Evolutionary conservation across 2,329 filamentous ascomycete species (phyloP).

Genomic region (Cladophialophora exuberans): DNA sequence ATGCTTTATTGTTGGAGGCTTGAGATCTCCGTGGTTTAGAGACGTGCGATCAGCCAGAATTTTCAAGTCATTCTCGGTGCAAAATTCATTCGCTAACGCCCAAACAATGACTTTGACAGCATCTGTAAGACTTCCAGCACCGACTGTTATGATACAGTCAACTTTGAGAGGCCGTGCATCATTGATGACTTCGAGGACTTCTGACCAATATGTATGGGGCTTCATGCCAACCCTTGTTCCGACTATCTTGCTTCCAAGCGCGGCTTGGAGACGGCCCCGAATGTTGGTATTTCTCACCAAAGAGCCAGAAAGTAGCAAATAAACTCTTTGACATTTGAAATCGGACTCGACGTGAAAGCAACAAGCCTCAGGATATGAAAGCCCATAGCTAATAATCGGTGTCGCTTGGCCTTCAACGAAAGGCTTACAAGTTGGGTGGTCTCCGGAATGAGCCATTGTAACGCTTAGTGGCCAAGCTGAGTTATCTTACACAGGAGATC

Average conservation of each 20-base stretch:
- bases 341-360: background rate
- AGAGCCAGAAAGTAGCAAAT: background rate
- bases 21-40: background rate
- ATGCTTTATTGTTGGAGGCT: background rate
- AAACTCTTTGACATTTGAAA: background rate
- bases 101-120: constrained; percentile 56
- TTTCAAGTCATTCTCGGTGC: background rate
- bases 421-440: background rate
- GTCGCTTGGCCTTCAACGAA: background rate
- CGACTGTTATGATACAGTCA: constrained; percentile 61
- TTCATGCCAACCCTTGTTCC: background rate
- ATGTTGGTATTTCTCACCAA: background rate
- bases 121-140: constrained; percentile 59
- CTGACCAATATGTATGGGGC: background rate
- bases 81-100: constrained; percentile 52
- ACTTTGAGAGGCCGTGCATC: constrained; percentile 45
- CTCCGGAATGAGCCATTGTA: background rate
- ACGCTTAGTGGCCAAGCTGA: too few relatives aligned
- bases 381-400: background rate
- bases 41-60: background rate
- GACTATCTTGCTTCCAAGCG: background rate
- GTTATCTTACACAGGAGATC: too few relatives aligned
- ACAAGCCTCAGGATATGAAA: background rate
- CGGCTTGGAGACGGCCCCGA: background rate
- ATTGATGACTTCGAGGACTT: constrained; percentile 3